These are phyloP conservation scores for Picea abies DNA, from an alignment of 83 land plant genomes.

Conservation along the genomic window DNA sequence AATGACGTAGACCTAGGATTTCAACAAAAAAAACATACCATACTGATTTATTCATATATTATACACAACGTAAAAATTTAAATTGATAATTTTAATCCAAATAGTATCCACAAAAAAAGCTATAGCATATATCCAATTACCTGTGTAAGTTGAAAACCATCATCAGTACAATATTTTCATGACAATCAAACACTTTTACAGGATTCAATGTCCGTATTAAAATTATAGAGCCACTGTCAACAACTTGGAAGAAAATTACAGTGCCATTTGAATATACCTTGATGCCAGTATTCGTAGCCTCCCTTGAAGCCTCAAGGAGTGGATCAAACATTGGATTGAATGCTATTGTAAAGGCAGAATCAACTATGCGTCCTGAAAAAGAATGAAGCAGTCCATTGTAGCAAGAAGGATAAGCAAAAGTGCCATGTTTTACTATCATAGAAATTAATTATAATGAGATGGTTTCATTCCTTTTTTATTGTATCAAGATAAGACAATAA, in stretches of 20 bases:
- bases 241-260: background rate
- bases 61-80: too few relatives aligned
- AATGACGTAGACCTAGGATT: too few relatives aligned
- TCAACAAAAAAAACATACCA: too few relatives aligned
- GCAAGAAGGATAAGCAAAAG: background rate
- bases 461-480: background rate
- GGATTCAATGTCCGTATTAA: background rate
- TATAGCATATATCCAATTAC: background rate
- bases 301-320: constrained; percentile 87
- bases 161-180: background rate
- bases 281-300: constrained; percentile 96
- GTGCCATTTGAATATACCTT: constrained; percentile 53
- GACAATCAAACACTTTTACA: background rate
- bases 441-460: background rate
- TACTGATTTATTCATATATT: too few relatives aligned
- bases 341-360: constrained; percentile 98
- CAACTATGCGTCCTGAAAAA: constrained; percentile 86
- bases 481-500: background rate
- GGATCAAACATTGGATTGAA: constrained; percentile 98
- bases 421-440: background rate
- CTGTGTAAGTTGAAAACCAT: background rate
- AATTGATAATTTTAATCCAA: too few relatives aligned
- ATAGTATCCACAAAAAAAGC: background rate
- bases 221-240: background rate
- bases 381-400: background rate